Conservation (phyloP, 768 basidiomycete species). For the Sarcodon aspratus region DNA sequence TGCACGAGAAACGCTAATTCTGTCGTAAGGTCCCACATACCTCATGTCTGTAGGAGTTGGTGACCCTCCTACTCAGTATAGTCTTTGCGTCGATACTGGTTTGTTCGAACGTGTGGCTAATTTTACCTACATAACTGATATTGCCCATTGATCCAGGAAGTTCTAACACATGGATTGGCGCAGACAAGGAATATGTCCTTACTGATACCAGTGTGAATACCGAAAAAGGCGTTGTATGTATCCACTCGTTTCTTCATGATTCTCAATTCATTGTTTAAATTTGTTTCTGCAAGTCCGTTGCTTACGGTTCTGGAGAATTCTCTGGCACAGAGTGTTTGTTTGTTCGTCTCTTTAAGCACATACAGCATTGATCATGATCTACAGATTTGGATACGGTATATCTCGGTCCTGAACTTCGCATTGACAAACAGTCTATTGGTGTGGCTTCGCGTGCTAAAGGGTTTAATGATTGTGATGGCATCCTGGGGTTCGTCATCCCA, state of each 20-base stretch:
- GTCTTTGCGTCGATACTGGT: conserved; percentile 50
- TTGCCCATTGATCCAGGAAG: conserved; percentile 9
- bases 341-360: conserved; percentile 1
- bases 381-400: conserved; percentile 37
- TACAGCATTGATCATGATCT: too few relatives aligned
- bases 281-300: conserved; percentile 28
- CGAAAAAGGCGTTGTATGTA: conserved; percentile 11
- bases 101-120: conserved; percentile 1
- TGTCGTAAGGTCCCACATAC: conserved; percentile 33
- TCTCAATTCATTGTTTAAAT: neutral
- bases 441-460: conserved; percentile 31
- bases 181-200: conserved; percentile 6
- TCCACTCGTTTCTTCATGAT: conserved; percentile 6
- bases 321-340: conserved; percentile 38
- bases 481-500: conserved; percentile 19
- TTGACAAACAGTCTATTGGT: conserved; percentile 36
- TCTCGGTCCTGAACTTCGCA: conserved; percentile 26
- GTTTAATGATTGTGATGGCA: conserved; percentile 37
- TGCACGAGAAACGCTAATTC: too few relatives aligned
- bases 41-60: conserved; percentile 41
- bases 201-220: conserved; percentile 10
- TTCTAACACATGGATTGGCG: conserved; percentile 16
- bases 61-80: conserved; percentile 34
- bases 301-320: conserved; percentile 44
- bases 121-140: too few relatives aligned